These are phyloP conservation scores for Arthrobotrys pseudoclavata DNA, from an alignment of 2,329 filamentous ascomycete genomes.

Conservation along the genomic window DNA sequence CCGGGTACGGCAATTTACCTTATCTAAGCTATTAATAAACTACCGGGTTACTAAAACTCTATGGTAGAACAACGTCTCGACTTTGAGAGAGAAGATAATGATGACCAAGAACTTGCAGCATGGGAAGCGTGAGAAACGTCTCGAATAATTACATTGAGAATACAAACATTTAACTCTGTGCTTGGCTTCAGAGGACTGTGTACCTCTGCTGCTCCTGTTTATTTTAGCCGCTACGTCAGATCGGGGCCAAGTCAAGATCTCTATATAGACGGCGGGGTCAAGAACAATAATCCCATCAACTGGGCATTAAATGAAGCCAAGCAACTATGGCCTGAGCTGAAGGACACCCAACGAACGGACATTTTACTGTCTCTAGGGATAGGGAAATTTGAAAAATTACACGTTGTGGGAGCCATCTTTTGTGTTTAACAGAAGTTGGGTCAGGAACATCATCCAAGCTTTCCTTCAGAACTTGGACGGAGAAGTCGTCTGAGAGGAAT, in stretches of 20 bases:
- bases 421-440: conserved; percentile 1
- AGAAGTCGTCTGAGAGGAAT: conserved; percentile 3
- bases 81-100: conserved; percentile 13
- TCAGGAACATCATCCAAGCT: neutral
- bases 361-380: neutral
- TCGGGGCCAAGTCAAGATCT: neutral
- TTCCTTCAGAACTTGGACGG: conserved; percentile 8
- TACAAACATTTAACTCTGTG: neutral
- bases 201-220: conserved; percentile 8
- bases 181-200: neutral
- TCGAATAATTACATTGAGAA: neutral
- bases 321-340: neutral
- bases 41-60: neutral
- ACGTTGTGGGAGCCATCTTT: neutral
- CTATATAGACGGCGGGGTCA: conserved; percentile 4
- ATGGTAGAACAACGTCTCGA: neutral
- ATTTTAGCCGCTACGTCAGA: conserved; percentile 5
- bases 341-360: neutral
- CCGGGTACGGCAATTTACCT: neutral
- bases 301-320: conserved; percentile 14
- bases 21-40: neutral
- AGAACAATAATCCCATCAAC: conserved; percentile 17
- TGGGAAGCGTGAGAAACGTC: conserved; percentile 7
- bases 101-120: neutral
- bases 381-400: conserved; percentile 8